Evolutionary conservation across 2,329 filamentous ascomycete genomes (phyloP), one percentile per base, ranked within the genome.

Genomic region (Verticillium klebahnii): DNA sequence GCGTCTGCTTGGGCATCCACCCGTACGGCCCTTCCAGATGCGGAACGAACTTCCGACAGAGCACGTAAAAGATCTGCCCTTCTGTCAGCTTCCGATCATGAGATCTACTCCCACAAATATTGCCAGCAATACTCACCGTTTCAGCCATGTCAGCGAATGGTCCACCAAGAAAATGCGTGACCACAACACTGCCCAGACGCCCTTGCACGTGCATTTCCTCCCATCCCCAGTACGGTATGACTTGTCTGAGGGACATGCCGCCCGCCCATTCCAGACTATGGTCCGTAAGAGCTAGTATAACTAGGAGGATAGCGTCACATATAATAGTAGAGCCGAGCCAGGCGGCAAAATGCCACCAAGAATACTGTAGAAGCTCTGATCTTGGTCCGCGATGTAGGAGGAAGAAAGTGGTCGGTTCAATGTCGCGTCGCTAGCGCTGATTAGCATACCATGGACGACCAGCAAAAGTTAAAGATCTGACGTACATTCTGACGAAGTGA

Each of bases 91-190:
- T 14, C 32, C 32, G 17, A 57, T 23, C 15, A 25, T 11, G 7
- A 23, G 2, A 5, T 23, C 55, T n/a, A 14, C 32, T 36, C 7
- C 40, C 29, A 1, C 31, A n/a, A 31, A 56, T 17, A 2, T 19
- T 8, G 15, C 11, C 17, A 39, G 32, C n/a, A 36, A 14, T 23
- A 36, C 54, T 32, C 32, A 37, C 55, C 32, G 55, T 57, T 31
- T 57, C 55, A 36, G 32, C 55, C 29, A 57, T 34, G 55, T 57
- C 55, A 23, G 55, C 55, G 55, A 57, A 57, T 37, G 55, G 55
- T 1, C 55, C 55, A 14, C 55, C 55, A 14, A 57, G 55, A 5
- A 57, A 37, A 36, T 57, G 32, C 8, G 55, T 23, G 15, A 7
- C 55, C n/a, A 57, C 12, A 19, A n/a, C 32, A 57, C 55, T 57